Conservation (phyloP, 306 rosid species). For the Lupinus albus region DNA sequence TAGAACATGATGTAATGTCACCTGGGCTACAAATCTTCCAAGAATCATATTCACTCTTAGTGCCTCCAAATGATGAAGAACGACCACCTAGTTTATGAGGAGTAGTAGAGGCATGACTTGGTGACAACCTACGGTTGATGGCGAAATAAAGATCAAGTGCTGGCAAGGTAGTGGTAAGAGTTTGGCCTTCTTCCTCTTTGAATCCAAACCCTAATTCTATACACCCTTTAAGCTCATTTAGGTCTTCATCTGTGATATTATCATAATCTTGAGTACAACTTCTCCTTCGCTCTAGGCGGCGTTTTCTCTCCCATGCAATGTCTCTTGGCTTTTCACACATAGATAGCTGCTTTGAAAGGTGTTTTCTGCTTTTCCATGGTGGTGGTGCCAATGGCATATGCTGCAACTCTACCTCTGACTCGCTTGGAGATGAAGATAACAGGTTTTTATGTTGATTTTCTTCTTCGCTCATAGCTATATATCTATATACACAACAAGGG, state of each 20-base stretch:
- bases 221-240: slow-evolving; percentile 78
- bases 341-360: slow-evolving; percentile 65
- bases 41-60: slow-evolving; percentile 62
- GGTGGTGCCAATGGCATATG: slow-evolving; percentile 57
- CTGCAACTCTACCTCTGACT: slow-evolving; percentile 57
- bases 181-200: slow-evolving; percentile 87
- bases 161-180: slow-evolving; percentile 70
- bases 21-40: slow-evolving; percentile 97
- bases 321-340: slow-evolving; percentile 73
- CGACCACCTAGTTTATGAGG: slow-evolving; percentile 63
- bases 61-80: slow-evolving; percentile 63
- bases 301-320: slow-evolving; percentile 84
- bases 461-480: slow-evolving; percentile 5
- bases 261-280: slow-evolving; percentile 42
- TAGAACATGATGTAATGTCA: background rate
- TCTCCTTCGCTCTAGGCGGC: slow-evolving; percentile 56
- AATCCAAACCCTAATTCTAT: slow-evolving; percentile 94
- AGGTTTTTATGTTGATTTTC: background rate
- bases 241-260: slow-evolving; percentile 71
- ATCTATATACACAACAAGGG: too few species aligned
- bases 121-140: slow-evolving; percentile 67
- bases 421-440: too few species aligned
- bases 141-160: slow-evolving; percentile 97
- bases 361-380: slow-evolving; percentile 46
- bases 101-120: slow-evolving; percentile 69